Evolutionary conservation across 2,329 filamentous ascomycete genomes (phyloP).

Genomic region (Sclerotinia borealis): DNA sequence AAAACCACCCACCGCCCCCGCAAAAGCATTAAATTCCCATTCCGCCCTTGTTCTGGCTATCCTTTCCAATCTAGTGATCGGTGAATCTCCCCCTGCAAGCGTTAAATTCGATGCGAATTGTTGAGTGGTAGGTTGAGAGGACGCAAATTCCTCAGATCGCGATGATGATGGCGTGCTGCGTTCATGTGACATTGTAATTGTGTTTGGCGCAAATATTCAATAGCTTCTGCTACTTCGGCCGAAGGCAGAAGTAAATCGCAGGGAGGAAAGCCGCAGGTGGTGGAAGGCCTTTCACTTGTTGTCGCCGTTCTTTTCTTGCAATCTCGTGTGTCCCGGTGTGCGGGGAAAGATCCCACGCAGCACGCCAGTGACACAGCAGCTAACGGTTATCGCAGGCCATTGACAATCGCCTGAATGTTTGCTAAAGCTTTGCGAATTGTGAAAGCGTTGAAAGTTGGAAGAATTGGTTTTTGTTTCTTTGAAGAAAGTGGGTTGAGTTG

Average conservation of each 20-base stretch:
- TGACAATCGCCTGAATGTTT: slow-evolving; percentile 33
- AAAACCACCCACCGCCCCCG: slow-evolving; percentile 83
- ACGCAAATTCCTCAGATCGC: slow-evolving; percentile 27
- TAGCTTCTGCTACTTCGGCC: slow-evolving; percentile 27
- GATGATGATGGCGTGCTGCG: slow-evolving; percentile 35
- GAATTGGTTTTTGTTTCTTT: slow-evolving; percentile 7
- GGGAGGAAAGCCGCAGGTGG: neutral
- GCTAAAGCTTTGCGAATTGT: neutral
- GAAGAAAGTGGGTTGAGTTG: slow-evolving; percentile 3
- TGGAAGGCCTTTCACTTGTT: slow-evolving; percentile 12
- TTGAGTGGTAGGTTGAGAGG: slow-evolving; percentile 20
- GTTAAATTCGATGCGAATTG: slow-evolving; percentile 17
- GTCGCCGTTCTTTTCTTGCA: slow-evolving; percentile 23
- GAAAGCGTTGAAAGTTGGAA: neutral
- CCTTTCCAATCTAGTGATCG: slow-evolving; percentile 43
- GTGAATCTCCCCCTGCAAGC: slow-evolving; percentile 19
- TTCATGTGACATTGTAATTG: slow-evolving; percentile 40
- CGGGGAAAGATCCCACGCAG: slow-evolving; percentile 53
- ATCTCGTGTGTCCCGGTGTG: slow-evolving; percentile 45
- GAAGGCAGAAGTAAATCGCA: slow-evolving; percentile 1
- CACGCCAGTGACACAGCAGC: slow-evolving; percentile 47
- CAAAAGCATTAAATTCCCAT: slow-evolving; percentile 71
- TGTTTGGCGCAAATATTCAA: slow-evolving; percentile 34
- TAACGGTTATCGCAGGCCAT: slow-evolving; percentile 54
- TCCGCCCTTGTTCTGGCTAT: slow-evolving; percentile 53